phyloP scores from a whole-genome alignment of 2,329 filamentous ascomycete genomes.

The Clarireedia paspali region DNA sequence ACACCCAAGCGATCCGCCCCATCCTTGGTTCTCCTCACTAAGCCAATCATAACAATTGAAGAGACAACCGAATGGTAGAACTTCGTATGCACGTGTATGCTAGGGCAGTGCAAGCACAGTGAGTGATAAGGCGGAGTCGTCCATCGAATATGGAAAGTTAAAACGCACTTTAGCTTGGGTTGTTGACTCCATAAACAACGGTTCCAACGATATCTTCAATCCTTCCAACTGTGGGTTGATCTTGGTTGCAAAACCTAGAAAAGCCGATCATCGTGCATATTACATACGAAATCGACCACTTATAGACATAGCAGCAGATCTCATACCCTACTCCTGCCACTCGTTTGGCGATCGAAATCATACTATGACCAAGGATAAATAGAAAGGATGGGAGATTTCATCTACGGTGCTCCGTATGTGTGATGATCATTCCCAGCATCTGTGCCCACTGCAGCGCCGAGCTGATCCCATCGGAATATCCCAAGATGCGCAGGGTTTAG shows the following conservation, averaged over 20 bases:
- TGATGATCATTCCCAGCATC: neutral
- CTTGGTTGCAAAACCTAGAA: neutral
- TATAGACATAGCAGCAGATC: neutral
- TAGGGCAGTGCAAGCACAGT: no score
- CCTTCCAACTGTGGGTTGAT: neutral
- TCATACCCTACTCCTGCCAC: neutral
- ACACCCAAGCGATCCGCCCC: constrained; percentile 1
- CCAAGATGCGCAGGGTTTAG: neutral
- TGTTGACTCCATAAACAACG: neutral
- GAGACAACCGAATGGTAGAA: neutral
- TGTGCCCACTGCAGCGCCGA: neutral
- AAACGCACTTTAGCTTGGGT: neutral
- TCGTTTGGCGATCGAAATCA: constrained; percentile 1
- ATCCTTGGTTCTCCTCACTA: neutral
- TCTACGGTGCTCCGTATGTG: neutral
- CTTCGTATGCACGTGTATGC: neutral
- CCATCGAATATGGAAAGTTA: no score
- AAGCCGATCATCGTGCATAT: neutral
- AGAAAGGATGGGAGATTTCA: neutral
- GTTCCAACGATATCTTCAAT: neutral
- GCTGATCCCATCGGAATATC: neutral
- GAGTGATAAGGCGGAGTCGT: neutral
- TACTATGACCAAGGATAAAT: neutral
- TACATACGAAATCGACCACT: neutral
- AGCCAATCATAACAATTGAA: neutral